Conservation (phyloP, 2,329 filamentous ascomycete genomes). For the Saccharata proteae region DNA sequence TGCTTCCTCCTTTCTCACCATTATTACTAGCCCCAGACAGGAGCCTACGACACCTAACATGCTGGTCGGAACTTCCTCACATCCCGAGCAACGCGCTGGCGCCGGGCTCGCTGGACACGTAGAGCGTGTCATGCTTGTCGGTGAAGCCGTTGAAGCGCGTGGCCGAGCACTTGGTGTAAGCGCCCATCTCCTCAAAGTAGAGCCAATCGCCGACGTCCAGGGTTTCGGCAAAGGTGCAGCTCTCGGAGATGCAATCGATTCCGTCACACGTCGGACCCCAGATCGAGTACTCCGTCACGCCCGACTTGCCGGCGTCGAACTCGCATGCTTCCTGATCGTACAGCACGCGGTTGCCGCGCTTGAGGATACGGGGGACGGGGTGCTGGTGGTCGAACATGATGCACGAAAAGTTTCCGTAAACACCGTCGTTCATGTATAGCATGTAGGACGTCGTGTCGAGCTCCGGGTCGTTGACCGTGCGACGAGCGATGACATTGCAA, state of each 20-base stretch:
- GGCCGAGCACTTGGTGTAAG: slow-evolving; percentile 95
- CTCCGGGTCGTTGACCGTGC: slow-evolving; percentile 64
- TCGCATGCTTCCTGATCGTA: slow-evolving; percentile 29
- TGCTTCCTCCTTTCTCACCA: no score
- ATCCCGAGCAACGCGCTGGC: slow-evolving; percentile 56
- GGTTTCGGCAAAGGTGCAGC: slow-evolving; percentile 61
- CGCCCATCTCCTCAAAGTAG: slow-evolving; percentile 98
- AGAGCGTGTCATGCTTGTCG: slow-evolving; percentile 83
- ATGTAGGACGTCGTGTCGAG: slow-evolving; percentile 68
- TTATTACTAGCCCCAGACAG: no score
- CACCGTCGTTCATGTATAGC: slow-evolving; percentile 94
- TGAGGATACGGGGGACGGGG: slow-evolving; percentile 71
- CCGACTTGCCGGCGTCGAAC: slow-evolving; percentile 13
- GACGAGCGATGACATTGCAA: slow-evolving; percentile 90
- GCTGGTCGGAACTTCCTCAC: no score
- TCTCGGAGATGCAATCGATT: slow-evolving; percentile 85
- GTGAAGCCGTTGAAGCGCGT: slow-evolving; percentile 97
- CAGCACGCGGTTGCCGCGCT: slow-evolving; percentile 44
- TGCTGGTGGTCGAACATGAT: slow-evolving; percentile 99
- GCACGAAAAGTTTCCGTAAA: slow-evolving; percentile 97
- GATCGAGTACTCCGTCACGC: slow-evolving; percentile 69
- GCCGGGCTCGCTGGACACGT: slow-evolving; percentile 86
- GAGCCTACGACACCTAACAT: no score
- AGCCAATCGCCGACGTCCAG: slow-evolving; percentile 94
- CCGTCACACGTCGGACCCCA: slow-evolving; percentile 98